These are phyloP conservation scores for Verticillium klebahnii DNA, from an alignment of 2,329 filamentous ascomycete genomes.

Conservation along the genomic window DNA sequence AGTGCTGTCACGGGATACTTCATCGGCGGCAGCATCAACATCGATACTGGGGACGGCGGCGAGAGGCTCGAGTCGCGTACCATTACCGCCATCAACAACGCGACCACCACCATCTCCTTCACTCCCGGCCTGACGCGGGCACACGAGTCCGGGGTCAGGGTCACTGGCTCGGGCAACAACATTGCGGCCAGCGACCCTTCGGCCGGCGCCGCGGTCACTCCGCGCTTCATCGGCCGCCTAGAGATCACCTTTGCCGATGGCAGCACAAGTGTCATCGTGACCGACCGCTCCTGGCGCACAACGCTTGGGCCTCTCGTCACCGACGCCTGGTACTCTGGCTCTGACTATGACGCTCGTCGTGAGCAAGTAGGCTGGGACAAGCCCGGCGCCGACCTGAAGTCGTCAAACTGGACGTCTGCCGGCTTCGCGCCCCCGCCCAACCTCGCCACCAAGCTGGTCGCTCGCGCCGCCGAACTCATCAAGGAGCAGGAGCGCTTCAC, in stretches of 20 bases:
- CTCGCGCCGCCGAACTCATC: constrained; percentile 6
- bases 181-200: constrained; percentile 6
- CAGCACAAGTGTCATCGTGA: constrained; percentile 1
- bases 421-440: constrained; percentile 7
- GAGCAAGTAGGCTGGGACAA: constrained; percentile 2
- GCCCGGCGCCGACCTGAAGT: constrained; percentile 2
- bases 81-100: not conserved
- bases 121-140: not conserved
- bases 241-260: constrained; percentile 5
- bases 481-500: constrained; percentile 5
- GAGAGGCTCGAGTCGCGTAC: constrained; percentile 4
- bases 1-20: not conserved
- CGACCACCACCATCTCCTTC: not conserved
- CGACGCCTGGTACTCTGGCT: constrained; percentile 5
- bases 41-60: constrained; percentile 5
- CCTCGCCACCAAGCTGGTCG: constrained; percentile 7
- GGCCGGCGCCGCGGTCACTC: constrained; percentile 6
- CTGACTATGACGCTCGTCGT: constrained; percentile 5
- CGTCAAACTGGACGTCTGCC: constrained; percentile 3
- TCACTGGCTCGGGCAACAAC: constrained; percentile 8
- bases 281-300: constrained; percentile 6
- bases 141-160: not conserved
- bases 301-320: constrained; percentile 5
- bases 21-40: constrained; percentile 5
- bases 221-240: constrained; percentile 7